A percentile compares a stretch with the other conserved stretches of the same genome.
These are phyloP conservation scores for Vigna unguiculata DNA, from an alignment of 306 rosid genomes.

Conservation along the genomic window DNA sequence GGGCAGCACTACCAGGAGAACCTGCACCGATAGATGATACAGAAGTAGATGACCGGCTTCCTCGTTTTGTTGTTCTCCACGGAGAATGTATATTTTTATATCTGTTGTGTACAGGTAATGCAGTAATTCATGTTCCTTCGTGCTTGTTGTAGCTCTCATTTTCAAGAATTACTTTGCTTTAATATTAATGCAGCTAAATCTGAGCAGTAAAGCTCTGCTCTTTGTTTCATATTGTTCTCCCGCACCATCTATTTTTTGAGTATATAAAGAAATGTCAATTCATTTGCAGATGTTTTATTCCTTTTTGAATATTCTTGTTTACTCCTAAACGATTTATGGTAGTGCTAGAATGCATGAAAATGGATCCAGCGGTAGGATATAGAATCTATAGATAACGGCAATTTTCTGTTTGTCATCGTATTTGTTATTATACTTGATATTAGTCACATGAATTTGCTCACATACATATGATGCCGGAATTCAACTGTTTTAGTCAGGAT, in stretches of 20 bases:
- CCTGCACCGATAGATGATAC: slow-evolving; percentile 90
- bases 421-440: slow-evolving; percentile 2
- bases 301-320: neutral
- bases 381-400: too few relatives aligned
- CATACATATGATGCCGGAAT: neutral
- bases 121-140: slow-evolving; percentile 23
- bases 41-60: slow-evolving; percentile 96
- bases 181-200: neutral
- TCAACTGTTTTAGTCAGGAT: neutral
- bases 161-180: neutral
- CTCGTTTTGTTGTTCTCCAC: slow-evolving; percentile 94
- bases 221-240: slow-evolving; percentile 7
- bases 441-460: slow-evolving; percentile 4
- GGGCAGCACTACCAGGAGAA: slow-evolving; percentile 94
- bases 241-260: slow-evolving; percentile 5
- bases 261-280: slow-evolving; percentile 13
- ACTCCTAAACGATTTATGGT: neutral
- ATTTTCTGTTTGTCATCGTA: neutral
- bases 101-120: slow-evolving; percentile 76
- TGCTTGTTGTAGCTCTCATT: slow-evolving; percentile 4
- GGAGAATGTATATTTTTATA: slow-evolving; percentile 85
- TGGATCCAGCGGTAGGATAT: too few relatives aligned
- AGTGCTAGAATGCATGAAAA: too few relatives aligned
- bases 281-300: slow-evolving; percentile 7
- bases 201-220: slow-evolving; percentile 1